A percentile compares a stretch with the other conserved stretches of the same genome.
These are phyloP conservation scores for Aspergillus caelatus DNA, from an alignment of 2,329 filamentous ascomycete species.

Conservation along the genomic window DNA sequence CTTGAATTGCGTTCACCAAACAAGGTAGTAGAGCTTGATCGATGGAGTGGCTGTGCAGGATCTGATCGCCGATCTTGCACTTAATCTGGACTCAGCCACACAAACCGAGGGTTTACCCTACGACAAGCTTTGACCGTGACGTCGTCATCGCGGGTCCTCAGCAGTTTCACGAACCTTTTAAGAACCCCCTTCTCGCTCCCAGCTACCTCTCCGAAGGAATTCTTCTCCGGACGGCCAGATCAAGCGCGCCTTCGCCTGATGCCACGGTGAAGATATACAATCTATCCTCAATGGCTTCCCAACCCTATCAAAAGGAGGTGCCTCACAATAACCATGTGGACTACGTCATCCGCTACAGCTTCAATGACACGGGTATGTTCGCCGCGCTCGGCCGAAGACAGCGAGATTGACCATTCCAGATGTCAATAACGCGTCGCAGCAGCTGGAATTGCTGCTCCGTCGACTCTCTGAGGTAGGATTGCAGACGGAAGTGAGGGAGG, in stretches of 20 bases:
- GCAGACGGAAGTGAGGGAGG: slow-evolving; percentile 82
- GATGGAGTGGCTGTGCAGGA: background rate
- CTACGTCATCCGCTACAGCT: slow-evolving; percentile 83
- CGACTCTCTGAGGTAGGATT: slow-evolving; percentile 77
- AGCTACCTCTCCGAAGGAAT: background rate
- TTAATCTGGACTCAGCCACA: background rate
- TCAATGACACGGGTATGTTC: slow-evolving; percentile 66
- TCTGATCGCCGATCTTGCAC: background rate
- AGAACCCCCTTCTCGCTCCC: background rate
- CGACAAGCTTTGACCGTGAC: slow-evolving; percentile 5
- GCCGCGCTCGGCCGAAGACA: background rate
- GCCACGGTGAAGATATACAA: background rate
- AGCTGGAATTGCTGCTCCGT: slow-evolving; percentile 78
- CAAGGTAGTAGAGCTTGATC: background rate
- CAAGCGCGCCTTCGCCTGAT: background rate
- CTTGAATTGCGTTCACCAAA: background rate
- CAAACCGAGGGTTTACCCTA: slow-evolving; percentile 3
- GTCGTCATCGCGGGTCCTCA: background rate
- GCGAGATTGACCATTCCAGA: slow-evolving; percentile 50
- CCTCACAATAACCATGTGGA: slow-evolving; percentile 73
- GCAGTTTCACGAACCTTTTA: background rate
- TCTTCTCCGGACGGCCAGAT: background rate
- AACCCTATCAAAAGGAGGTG: slow-evolving; percentile 27
- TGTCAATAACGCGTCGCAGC: slow-evolving; percentile 68
- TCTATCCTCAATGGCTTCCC: slow-evolving; percentile 30